phyloP scores from a whole-genome alignment of 2,329 filamentous ascomycete species.

The Immersiporthe knoxdaviesiana region DNA sequence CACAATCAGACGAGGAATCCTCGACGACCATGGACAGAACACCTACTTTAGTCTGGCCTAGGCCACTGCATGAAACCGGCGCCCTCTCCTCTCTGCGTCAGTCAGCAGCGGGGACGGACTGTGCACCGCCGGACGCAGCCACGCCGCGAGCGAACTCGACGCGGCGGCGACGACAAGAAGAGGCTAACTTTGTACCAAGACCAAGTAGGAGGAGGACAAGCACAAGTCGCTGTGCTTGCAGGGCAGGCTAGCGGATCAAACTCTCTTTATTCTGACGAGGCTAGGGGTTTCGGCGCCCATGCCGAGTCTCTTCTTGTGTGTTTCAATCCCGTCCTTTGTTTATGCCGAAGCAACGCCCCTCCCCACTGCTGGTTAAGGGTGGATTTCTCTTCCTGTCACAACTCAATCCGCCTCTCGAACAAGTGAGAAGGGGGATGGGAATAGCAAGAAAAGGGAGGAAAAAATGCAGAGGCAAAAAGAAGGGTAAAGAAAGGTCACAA shows the following conservation, averaged over 20 bases:
- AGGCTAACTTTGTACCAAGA: not conserved
- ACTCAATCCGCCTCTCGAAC: not conserved
- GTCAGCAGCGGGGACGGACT: not conserved
- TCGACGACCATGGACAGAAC: not conserved
- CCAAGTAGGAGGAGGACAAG: too few relatives aligned
- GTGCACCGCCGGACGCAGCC: not conserved
- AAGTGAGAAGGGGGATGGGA: not conserved
- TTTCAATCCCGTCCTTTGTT: slow-evolving; percentile 17
- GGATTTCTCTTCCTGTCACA: slow-evolving; percentile 3
- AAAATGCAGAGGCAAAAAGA: not conserved
- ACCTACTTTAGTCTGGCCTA: not conserved
- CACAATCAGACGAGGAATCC: not conserved
- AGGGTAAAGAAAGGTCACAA: not conserved
- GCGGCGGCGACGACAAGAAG: not conserved
- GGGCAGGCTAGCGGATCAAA: not conserved
- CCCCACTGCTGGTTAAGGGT: not conserved
- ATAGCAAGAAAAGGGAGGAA: not conserved
- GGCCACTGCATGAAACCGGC: slow-evolving; percentile 27
- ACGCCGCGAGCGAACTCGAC: not conserved
- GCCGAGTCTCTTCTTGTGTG: slow-evolving; percentile 11
- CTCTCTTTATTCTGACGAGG: slow-evolving; percentile 15
- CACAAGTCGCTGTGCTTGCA: not conserved
- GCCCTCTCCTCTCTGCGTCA: slow-evolving; percentile 12
- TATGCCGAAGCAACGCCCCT: slow-evolving; percentile 6
- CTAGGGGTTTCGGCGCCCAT: slow-evolving; percentile 8